phyloP scores from a whole-genome alignment of 129 eudicot species.

The Tagetes erecta region DNA sequence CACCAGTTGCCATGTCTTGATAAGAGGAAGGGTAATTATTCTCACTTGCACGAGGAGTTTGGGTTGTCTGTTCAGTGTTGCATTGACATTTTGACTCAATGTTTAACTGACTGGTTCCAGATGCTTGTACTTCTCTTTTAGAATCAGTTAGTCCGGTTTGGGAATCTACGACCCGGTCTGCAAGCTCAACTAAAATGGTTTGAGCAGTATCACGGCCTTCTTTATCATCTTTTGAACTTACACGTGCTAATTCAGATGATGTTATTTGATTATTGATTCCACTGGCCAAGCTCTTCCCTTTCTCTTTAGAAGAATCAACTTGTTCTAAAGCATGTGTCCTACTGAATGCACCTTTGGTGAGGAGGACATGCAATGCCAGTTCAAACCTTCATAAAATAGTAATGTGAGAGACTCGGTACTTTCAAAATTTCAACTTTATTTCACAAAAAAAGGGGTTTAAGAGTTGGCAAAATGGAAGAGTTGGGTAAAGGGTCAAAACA shows the following conservation, averaged over 20 bases:
- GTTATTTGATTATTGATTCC: slow-evolving; percentile 33
- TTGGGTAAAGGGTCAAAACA: neutral
- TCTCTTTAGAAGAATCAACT: slow-evolving; percentile 42
- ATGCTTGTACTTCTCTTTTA: slow-evolving; percentile 42
- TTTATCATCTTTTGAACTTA: slow-evolving; percentile 49
- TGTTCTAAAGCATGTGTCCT: slow-evolving; percentile 52
- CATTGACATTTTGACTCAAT: slow-evolving; percentile 42
- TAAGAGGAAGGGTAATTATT: slow-evolving; percentile 59
- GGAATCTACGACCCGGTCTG: slow-evolving; percentile 57
- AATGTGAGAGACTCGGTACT: slow-evolving; percentile 16
- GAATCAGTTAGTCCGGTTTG: slow-evolving; percentile 28
- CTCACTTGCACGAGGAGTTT: slow-evolving; percentile 41
- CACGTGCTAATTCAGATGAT: slow-evolving; percentile 46
- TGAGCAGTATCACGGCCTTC: slow-evolving; percentile 47
- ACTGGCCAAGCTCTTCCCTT: slow-evolving; percentile 47
- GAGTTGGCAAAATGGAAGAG: neutral
- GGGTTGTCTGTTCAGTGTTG: slow-evolving; percentile 42
- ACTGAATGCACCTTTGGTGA: slow-evolving; percentile 59
- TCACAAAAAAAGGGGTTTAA: neutral
- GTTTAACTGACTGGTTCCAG: slow-evolving; percentile 43
- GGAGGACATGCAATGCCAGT: slow-evolving; percentile 80
- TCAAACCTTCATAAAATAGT: slow-evolving; percentile 64
- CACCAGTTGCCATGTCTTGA: slow-evolving; percentile 50
- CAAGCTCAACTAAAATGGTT: slow-evolving; percentile 52
- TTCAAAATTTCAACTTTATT: neutral